Conservation (phyloP, 345 rosid genomes). For the Anacardium occidentale region DNA sequence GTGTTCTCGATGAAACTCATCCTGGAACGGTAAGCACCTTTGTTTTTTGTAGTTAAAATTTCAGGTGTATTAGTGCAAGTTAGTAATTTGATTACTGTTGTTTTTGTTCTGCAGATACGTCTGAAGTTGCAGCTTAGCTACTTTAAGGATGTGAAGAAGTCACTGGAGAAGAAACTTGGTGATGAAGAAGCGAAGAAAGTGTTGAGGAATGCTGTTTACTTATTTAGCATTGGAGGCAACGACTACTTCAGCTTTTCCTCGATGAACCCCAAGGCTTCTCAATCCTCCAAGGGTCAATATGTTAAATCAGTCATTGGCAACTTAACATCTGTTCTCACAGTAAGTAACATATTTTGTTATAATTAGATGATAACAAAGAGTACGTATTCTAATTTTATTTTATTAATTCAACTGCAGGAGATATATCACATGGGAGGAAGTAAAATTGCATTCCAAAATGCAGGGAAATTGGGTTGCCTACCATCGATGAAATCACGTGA, state of each 20-base stretch:
- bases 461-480: conserved; percentile 27
- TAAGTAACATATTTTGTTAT: background rate
- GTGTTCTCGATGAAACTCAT: background rate
- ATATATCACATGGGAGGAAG: conserved; percentile 27
- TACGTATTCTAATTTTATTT: background rate
- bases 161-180: background rate
- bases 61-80: too few relatives aligned
- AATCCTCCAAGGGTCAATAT: too few relatives aligned
- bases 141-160: background rate
- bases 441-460: conserved; percentile 29
- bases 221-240: conserved; percentile 30
- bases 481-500: conserved; percentile 2
- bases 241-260: conserved; percentile 25
- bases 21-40: conserved; percentile 1
- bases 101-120: background rate
- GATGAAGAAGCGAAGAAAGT: conserved; percentile 16
- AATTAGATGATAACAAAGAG: background rate
- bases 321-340: conserved; percentile 3
- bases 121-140: background rate
- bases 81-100: too few relatives aligned
- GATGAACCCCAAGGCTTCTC: too few relatives aligned
- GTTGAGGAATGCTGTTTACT: conserved; percentile 20
- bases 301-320: too few relatives aligned
- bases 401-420: conserved; percentile 12
- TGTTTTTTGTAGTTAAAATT: background rate